Evolutionary conservation across 805 yeast genomes (phyloP), one percentile per base, ranked within the genome.

Genomic region (Saccharomycopsis sp.): DNA sequence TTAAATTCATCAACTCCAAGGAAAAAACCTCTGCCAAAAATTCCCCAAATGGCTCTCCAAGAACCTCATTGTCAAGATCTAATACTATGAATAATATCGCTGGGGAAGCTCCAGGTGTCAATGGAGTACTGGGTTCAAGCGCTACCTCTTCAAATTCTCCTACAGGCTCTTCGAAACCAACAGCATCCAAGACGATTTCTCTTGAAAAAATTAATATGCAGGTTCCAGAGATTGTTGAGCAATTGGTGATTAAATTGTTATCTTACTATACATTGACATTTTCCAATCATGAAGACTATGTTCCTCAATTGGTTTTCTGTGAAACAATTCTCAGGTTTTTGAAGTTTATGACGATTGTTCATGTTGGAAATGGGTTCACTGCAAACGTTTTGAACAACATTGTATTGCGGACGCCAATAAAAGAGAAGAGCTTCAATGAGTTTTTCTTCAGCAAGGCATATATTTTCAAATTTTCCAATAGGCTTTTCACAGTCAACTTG

Each of bases 301-400:
- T 80, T 0, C 96, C 97, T 0, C 89, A 79, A 45, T 59, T 80
- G 1, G 87, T 87, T 0, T 82, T 76, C 48, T 75, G 81, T 32
- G 95, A 86, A 49, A 67, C 80, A 2, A 63, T 82, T 2, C 50
- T 87, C 23, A 67, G 96, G 45, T 71, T 68, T 38, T 61, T 78
- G 17, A 75, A 75, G 41, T 68, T 83, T 39, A 69, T 81, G 69
- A 67, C 79, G 1, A 56, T 65, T 7, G 56, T 76, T 4, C 67
- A 67, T 46, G 53, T 68, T 2, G 71, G 73, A 25, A 73, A 73
- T 6, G 71, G 69, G 4, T 58, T 77, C 46, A 65, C 67, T 17
- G 52, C 58, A 1, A 55, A 55, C 0, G 62, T 69, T 1, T 54
- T 75, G 25, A 62, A 67, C 5, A 57, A 65, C 10, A 60, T 79